These are phyloP conservation scores for Geotrichum candidum DNA, from an alignment of 1,139 yeast species.

Conservation along the genomic window DNA sequence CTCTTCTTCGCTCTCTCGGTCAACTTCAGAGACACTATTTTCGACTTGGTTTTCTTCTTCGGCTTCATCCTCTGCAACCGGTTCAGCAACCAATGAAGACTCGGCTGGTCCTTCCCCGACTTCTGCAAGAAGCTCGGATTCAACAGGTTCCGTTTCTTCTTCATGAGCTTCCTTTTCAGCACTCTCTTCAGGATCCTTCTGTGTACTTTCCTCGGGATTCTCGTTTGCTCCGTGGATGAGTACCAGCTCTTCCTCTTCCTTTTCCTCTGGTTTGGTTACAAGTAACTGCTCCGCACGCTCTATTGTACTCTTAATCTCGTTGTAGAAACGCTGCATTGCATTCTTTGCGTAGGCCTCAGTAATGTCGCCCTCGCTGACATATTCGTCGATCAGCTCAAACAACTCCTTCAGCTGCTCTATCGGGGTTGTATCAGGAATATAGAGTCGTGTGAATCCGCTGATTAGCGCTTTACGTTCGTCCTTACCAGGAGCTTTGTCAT, in stretches of 20 bases:
- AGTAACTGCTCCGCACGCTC: slow-evolving; percentile 22
- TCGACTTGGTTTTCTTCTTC: neutral
- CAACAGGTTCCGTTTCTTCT: too few relatives aligned
- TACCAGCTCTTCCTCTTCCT: slow-evolving; percentile 19
- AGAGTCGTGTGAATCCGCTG: slow-evolving; percentile 47
- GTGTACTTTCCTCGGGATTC: slow-evolving; percentile 17
- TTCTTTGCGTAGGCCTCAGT: slow-evolving; percentile 44
- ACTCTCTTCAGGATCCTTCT: neutral
- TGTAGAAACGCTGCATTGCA: slow-evolving; percentile 44
- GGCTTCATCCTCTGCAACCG: neutral
- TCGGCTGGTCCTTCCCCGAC: slow-evolving; percentile 9
- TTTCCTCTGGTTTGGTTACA: slow-evolving; percentile 16
- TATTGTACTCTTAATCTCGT: neutral
- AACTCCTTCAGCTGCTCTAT: slow-evolving; percentile 20
- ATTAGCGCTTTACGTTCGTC: slow-evolving; percentile 53
- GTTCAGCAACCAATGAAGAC: neutral
- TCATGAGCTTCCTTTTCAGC: slow-evolving; percentile 11
- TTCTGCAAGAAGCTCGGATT: too few relatives aligned
- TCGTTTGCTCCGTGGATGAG: slow-evolving; percentile 23
- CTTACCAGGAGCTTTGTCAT: slow-evolving; percentile 41
- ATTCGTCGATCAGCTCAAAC: slow-evolving; percentile 24
- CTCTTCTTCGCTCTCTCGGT: neutral
- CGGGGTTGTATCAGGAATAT: slow-evolving; percentile 30
- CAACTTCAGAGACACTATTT: neutral
- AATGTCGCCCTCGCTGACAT: slow-evolving; percentile 27